Conservation (phyloP, 2,329 filamentous ascomycete species). For the Hirsutella thompsonii region DNA sequence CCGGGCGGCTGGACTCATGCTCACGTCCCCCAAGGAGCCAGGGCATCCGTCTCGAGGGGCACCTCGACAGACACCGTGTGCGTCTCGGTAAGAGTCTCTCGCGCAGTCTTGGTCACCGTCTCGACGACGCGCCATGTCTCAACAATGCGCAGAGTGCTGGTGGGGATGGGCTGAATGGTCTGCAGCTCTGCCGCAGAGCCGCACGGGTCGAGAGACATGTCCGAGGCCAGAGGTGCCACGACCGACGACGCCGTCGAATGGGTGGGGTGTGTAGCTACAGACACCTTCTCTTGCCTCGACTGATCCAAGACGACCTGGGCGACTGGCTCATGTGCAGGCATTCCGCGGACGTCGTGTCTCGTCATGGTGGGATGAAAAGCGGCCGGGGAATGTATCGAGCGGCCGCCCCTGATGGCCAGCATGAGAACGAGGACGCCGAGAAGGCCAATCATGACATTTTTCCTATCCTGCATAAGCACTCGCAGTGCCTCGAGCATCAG, state of each 20-base stretch:
- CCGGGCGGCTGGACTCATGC: too few relatives aligned
- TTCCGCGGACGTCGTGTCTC: neutral
- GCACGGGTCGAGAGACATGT: neutral
- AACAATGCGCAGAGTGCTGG: constrained; percentile 4
- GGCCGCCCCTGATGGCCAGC: constrained; percentile 27
- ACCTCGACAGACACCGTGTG: constrained; percentile 1
- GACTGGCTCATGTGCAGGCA: neutral
- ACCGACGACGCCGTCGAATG: neutral
- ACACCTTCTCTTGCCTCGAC: neutral
- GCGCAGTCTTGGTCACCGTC: constrained; percentile 19
- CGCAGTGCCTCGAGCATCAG: constrained; percentile 39
- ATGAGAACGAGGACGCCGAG: constrained; percentile 40
- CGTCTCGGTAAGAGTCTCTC: constrained; percentile 13
- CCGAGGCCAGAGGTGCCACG: neutral
- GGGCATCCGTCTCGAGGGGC: neutral
- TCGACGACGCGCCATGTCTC: constrained; percentile 10
- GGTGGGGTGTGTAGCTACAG: neutral
- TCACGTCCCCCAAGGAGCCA: neutral
- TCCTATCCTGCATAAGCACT: constrained; percentile 42
- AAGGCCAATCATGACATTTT: constrained; percentile 44
- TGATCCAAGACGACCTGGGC: neutral
- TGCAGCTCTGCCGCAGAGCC: neutral
- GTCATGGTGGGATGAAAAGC: constrained; percentile 11
- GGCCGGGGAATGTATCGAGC: constrained; percentile 10
- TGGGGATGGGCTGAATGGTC: constrained; percentile 9